These are phyloP conservation scores for Gossypium ekmanianum DNA, from an alignment of 345 rosid species.

Conservation along the genomic window DNA sequence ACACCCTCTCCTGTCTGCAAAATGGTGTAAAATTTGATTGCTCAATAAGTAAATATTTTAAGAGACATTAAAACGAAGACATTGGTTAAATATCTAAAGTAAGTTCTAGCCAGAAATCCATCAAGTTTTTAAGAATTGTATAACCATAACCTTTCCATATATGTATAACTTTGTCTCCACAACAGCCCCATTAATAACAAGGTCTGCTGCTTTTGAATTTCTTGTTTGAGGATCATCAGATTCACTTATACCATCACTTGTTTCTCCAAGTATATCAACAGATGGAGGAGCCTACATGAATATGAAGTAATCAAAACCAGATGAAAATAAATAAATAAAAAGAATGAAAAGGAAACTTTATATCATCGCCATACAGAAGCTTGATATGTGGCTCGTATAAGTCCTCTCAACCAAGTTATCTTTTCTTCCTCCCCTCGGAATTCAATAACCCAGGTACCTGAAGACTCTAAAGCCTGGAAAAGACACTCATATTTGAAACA, in stretches of 20 bases:
- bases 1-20: constrained; percentile 49
- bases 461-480: constrained; percentile 81
- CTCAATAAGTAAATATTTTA: constrained; percentile 14
- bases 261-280: constrained; percentile 58
- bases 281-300: constrained; percentile 64
- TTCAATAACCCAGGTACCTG: constrained; percentile 89
- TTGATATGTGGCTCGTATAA: constrained; percentile 83
- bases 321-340: constrained; percentile 14
- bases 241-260: constrained; percentile 34
- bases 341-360: constrained; percentile 11
- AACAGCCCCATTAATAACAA: constrained; percentile 75
- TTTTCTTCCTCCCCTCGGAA: constrained; percentile 70
- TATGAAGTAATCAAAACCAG: constrained; percentile 12
- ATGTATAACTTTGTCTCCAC: constrained; percentile 68
- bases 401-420: constrained; percentile 79
- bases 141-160: constrained; percentile 66
- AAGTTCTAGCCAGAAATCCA: not conserved
- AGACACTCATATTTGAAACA: not conserved
- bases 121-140: constrained; percentile 18
- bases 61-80: constrained; percentile 8
- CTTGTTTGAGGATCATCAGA: constrained; percentile 42
- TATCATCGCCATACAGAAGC: constrained; percentile 66
- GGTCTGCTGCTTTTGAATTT: constrained; percentile 57
- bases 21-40: constrained; percentile 12
- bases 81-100: constrained; percentile 11